A percentile compares a stretch with the other conserved stretches of the same genome.
These are phyloP conservation scores for Tolypocladium album DNA, from an alignment of 2,329 filamentous ascomycete genomes.

Conservation along the genomic window DNA sequence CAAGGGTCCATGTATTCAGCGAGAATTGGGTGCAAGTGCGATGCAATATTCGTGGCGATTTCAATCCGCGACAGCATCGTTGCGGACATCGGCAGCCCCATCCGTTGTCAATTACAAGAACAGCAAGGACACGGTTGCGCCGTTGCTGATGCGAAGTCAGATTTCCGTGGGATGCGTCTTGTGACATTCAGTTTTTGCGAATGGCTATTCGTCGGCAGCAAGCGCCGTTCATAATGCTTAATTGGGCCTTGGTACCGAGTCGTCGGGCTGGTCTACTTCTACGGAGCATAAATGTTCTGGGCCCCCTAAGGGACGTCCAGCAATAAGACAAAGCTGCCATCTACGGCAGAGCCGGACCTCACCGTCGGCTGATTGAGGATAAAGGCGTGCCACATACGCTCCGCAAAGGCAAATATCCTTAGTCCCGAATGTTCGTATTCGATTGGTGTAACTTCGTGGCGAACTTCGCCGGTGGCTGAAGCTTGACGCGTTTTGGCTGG, in stretches of 20 bases:
- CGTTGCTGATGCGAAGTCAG: not conserved
- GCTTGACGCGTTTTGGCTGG: too few relatives aligned
- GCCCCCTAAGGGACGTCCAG: not conserved
- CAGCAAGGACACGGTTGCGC: not conserved
- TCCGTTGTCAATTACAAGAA: not conserved
- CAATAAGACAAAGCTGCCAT: not conserved
- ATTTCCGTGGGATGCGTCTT: not conserved
- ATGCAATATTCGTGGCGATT: not conserved
- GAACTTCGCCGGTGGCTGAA: too few relatives aligned
- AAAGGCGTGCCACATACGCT: too few relatives aligned
- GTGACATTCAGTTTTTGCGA: not conserved
- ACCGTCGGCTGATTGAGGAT: too few relatives aligned
- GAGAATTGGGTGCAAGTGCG: not conserved
- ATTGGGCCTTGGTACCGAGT: not conserved
- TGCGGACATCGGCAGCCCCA: not conserved
- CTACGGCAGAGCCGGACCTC: too few relatives aligned
- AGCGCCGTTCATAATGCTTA: not conserved
- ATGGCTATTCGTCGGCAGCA: not conserved
- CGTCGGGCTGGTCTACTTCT: not conserved
- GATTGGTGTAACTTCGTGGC: too few relatives aligned
- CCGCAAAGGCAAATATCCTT: too few relatives aligned
- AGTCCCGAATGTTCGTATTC: too few relatives aligned
- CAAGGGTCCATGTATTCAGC: too few relatives aligned
- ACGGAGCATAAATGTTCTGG: not conserved
- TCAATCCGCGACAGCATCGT: not conserved